Percentiles rank a stretch among this genome's conserved stretches.
These are phyloP conservation scores for Porpolomopsis calyptriformis DNA, from an alignment of 768 basidiomycete genomes.

Conservation along the genomic window DNA sequence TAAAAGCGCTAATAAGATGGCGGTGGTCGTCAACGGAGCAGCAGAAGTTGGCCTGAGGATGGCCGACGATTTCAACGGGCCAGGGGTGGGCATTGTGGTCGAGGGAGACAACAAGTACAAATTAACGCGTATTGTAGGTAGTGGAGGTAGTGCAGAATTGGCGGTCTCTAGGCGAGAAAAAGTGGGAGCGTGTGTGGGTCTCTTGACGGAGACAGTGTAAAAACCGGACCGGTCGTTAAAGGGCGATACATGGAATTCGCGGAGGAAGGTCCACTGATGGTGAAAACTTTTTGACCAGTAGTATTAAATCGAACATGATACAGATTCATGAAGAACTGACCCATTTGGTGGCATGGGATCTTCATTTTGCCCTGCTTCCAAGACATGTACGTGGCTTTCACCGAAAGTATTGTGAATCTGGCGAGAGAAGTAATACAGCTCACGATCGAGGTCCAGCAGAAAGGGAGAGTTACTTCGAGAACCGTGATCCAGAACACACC, in stretches of 20 bases:
- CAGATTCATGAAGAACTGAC: slow-evolving; percentile 16
- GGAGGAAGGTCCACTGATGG: slow-evolving; percentile 55
- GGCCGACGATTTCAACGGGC: slow-evolving; percentile 44
- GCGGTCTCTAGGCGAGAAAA: slow-evolving; percentile 9
- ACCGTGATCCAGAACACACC: slow-evolving; percentile 32
- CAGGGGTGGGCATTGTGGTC: slow-evolving; percentile 7
- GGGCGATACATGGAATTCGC: slow-evolving; percentile 67
- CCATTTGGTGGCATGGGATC: slow-evolving; percentile 25
- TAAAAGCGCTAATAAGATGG: slow-evolving; percentile 29
- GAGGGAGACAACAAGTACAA: slow-evolving; percentile 20
- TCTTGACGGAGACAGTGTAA: slow-evolving; percentile 46
- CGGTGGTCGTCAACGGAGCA: slow-evolving; percentile 29
- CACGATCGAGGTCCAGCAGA: background rate
- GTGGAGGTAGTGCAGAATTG: slow-evolving; percentile 12
- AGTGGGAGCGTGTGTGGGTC: slow-evolving; percentile 32
- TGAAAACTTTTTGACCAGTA: slow-evolving; percentile 32
- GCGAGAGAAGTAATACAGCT: background rate
- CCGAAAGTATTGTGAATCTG: slow-evolving; percentile 69
- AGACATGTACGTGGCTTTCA: slow-evolving; percentile 51
- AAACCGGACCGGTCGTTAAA: slow-evolving; percentile 64
- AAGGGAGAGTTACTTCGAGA: slow-evolving; percentile 37
- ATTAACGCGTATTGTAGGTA: slow-evolving; percentile 33
- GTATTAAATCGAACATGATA: background rate
- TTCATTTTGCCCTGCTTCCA: slow-evolving; percentile 36
- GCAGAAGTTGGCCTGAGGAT: slow-evolving; percentile 28